Base-by-base conservation (phyloP, 331 rosid genomes). In the Pyrus hybrid region DNA sequence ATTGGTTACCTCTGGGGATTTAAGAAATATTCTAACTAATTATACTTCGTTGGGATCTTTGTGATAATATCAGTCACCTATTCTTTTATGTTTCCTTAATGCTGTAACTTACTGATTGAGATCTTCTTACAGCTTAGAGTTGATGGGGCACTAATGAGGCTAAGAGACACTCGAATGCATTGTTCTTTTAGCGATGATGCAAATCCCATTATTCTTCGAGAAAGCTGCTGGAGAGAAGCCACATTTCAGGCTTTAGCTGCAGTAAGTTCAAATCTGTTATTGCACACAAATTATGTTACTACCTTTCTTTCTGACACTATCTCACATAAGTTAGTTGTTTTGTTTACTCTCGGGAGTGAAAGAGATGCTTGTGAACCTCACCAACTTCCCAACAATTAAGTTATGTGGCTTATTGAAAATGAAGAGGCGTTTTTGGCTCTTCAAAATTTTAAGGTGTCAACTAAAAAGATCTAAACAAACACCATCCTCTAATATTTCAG, bases 181-280 rank as follows among this genome's bases (percentile, higher is more conserved):
- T 95, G 90, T 80, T 70, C 87, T 76, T 92, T 90, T 84, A 87
- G 82, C 77, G 86, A 78, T 67, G 58, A 76, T 74, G 78, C 78
- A 76, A 87, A 76, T 82, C 90, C 97, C n/a, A 77, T 80, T 72
- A 70, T 95, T 76, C 93, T 95, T 71, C 86, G 91, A 78, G 99
- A 95, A 87, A 88, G 80, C 77, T 92, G 97, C 90, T 95, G 97
- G 97, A 92, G 97, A 83, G 99, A 95, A 86, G 87, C 93, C 72
- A 90, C 96, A 54, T 89, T 95, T 83, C 87, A 90, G 81, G 85
- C 87, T 75, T 78, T 95, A 75, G 80, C 97, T 77, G 96, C 79
- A 13, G 99, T 95, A 83, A 86, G 99, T 83, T 81, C 75, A 60
- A 65, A 72, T 49, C 62, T 71, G 29, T 83, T 62, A 41, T 26